phyloP scores from a whole-genome alignment of 306 rosid species.

The Cucurbita argyrosperma region DNA sequence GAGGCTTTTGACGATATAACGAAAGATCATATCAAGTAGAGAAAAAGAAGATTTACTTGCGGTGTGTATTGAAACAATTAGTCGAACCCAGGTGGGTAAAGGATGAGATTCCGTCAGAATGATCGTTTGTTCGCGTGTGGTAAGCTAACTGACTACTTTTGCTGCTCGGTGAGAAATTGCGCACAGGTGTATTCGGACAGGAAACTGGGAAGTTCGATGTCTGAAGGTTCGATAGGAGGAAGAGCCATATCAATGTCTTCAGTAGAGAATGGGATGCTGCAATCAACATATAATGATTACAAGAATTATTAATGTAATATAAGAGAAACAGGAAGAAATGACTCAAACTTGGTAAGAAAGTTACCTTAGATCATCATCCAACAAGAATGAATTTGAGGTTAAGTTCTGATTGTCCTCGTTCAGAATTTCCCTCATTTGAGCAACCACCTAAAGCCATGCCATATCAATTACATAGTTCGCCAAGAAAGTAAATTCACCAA shows the following conservation, averaged over 20 bases:
- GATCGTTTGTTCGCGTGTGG: neutral
- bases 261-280: conserved; percentile 95
- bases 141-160: conserved; percentile 15
- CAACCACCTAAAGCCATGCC: conserved; percentile 46
- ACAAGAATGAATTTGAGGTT: conserved; percentile 87
- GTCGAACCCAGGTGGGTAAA: neutral
- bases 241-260: conserved; percentile 89
- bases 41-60: neutral
- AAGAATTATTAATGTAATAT: neutral
- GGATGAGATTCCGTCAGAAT: neutral
- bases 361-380: conserved; percentile 97
- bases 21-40: neutral
- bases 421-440: conserved; percentile 85
- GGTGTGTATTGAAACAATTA: neutral
- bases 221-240: conserved; percentile 72
- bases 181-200: conserved; percentile 58
- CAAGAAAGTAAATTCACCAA: neutral
- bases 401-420: conserved; percentile 81
- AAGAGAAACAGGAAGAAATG: conserved; percentile 20
- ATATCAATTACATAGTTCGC: neutral
- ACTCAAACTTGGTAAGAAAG: neutral
- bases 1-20: neutral
- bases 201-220: conserved; percentile 45
- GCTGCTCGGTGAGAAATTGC: conserved; percentile 45
- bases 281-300: conserved; percentile 6